Conservation (phyloP, 2,329 filamentous ascomycete genomes). For the Claviceps fusiformis region DNA sequence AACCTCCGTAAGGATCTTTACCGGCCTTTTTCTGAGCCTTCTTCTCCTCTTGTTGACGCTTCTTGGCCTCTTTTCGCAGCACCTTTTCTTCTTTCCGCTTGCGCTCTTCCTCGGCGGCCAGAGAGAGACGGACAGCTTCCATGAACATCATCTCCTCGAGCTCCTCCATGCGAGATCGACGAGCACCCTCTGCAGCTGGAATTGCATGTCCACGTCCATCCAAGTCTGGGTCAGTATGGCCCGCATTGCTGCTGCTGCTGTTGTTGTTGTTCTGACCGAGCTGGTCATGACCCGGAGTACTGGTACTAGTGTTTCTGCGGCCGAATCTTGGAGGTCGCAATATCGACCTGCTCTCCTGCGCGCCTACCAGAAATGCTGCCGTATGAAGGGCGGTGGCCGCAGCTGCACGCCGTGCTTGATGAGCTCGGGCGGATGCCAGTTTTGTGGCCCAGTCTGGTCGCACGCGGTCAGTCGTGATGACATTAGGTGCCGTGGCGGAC, state of each 20-base stretch:
- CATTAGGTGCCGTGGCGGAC: constrained; percentile 69
- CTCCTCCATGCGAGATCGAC: constrained; percentile 57
- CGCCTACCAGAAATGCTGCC: constrained; percentile 79
- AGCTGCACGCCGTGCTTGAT: constrained; percentile 74
- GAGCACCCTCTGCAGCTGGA: constrained; percentile 12
- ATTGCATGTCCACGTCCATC: constrained; percentile 10
- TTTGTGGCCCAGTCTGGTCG: constrained; percentile 93
- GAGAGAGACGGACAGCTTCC: constrained; percentile 80
- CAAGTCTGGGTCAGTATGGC: constrained; percentile 13
- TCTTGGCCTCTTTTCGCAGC: constrained; percentile 63
- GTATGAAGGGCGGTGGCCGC: constrained; percentile 91
- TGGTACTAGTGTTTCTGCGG: constrained; percentile 33
- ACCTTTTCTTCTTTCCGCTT: constrained; percentile 55
- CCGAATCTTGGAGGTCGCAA: constrained; percentile 38
- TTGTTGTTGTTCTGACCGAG: not conserved
- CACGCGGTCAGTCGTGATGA: constrained; percentile 85
- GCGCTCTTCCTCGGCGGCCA: constrained; percentile 91
- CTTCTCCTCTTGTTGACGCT: constrained; percentile 69
- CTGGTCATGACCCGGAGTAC: constrained; percentile 14
- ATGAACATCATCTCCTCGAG: constrained; percentile 98
- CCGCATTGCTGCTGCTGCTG: not conserved
- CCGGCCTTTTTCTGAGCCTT: constrained; percentile 56
- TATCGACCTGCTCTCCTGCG: constrained; percentile 37
- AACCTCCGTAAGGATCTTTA: constrained; percentile 22
- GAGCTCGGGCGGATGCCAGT: constrained; percentile 67